These are phyloP conservation scores for Fragaria nilgerrensis DNA, from an alignment of 306 rosid genomes.

Conservation along the genomic window DNA sequence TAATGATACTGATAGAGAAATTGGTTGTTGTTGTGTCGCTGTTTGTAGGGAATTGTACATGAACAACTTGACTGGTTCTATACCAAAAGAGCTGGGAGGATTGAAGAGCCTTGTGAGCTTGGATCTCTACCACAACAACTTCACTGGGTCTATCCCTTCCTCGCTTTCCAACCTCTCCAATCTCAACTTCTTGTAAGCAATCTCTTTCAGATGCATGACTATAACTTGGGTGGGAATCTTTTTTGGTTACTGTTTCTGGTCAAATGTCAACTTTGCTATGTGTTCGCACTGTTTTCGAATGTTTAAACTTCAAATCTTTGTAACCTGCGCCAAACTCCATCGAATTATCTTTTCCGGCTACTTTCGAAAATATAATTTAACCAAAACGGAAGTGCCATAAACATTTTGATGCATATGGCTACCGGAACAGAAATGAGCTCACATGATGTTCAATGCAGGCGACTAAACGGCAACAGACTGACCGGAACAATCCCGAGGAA, in stretches of 20 bases:
- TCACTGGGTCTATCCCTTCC: conserved; percentile 60
- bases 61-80: conserved; percentile 62
- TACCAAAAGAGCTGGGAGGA: conserved; percentile 69
- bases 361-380: no score
- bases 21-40: conserved; percentile 12
- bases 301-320: not conserved
- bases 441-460: conserved; percentile 38
- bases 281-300: not conserved
- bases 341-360: not conserved
- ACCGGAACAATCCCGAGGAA: conserved; percentile 75
- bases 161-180: conserved; percentile 66
- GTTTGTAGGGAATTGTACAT: conserved; percentile 62
- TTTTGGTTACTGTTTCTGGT: not conserved
- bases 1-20: conserved; percentile 4
- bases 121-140: conserved; percentile 78
- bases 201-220: not conserved
- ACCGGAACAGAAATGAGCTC: not conserved
- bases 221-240: not conserved
- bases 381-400: not conserved
- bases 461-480: conserved; percentile 66
- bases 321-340: not conserved
- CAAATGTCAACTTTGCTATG: not conserved
- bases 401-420: not conserved
- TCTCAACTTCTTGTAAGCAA: conserved; percentile 70
- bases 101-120: conserved; percentile 70